Evolutionary conservation across 2,329 filamentous ascomycete genomes (phyloP).

Genomic region (Byssochlamys sp.): DNA sequence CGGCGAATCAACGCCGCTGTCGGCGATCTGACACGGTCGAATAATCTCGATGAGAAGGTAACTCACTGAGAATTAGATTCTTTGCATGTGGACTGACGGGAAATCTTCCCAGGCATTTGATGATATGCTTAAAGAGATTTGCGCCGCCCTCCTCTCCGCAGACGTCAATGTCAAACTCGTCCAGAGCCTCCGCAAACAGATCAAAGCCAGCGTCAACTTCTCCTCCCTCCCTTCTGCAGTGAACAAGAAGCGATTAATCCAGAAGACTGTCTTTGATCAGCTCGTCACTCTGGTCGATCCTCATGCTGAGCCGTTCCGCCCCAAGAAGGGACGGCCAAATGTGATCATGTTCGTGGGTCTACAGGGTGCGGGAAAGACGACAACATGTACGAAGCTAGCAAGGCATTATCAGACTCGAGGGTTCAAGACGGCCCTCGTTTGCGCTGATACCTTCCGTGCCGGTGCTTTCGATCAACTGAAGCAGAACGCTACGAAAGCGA

Average conservation of each 20-base stretch:
- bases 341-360: conserved; percentile 99
- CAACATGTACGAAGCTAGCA: conserved; percentile 92
- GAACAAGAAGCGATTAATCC: conserved; percentile 97
- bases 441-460: conserved; percentile 95
- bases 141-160: conserved; percentile 85
- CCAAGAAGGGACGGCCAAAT: conserved; percentile 89
- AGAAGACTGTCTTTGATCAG: conserved; percentile 95
- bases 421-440: conserved; percentile 87
- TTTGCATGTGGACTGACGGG: conserved; percentile 4
- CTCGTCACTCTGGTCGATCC: conserved; percentile 92
- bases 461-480: conserved; percentile 97
- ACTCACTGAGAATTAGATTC: conserved; percentile 1
- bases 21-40: conserved; percentile 80
- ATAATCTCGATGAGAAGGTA: conserved; percentile 93
- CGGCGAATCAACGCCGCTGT: conserved; percentile 97
- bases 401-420: conserved; percentile 88
- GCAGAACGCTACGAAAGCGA: conserved; percentile 96
- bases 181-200: conserved; percentile 80
- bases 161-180: conserved; percentile 96
- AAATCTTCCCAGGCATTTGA: conserved; percentile 65
- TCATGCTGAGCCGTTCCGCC: conserved; percentile 88
- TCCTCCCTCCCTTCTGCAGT: conserved; percentile 80
- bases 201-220: conserved; percentile 85
- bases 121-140: conserved; percentile 96
- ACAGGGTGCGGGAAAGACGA: conserved; percentile 95